phyloP scores from a whole-genome alignment of 768 basidiomycete genomes.

The Epithele typhae region DNA sequence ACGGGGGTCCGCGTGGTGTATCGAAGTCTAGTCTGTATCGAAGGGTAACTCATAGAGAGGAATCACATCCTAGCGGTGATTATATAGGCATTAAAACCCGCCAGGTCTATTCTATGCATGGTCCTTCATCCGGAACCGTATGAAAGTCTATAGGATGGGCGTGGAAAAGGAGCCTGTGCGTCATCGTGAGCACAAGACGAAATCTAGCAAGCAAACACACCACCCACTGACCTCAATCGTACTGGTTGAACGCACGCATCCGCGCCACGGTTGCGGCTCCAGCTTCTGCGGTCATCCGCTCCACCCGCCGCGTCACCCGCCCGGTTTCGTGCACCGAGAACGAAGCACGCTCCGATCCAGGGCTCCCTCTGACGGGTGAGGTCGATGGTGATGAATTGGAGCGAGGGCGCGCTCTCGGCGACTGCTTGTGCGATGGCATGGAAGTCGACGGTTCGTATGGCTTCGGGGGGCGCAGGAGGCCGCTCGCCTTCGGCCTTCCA shows the following conservation, averaged over 20 bases:
- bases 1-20: too few species aligned
- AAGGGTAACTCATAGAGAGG: too few species aligned
- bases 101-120: too few species aligned
- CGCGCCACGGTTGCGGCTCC: neutral
- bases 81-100: too few species aligned
- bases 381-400: slow-evolving; percentile 8
- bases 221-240: slow-evolving; percentile 10
- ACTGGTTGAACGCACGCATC: slow-evolving; percentile 10
- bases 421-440: slow-evolving; percentile 1
- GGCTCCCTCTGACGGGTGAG: neutral
- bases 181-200: too few species aligned
- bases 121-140: too few species aligned
- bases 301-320: neutral
- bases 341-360: neutral
- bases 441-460: slow-evolving; percentile 1
- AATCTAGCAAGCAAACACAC: too few species aligned
- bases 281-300: slow-evolving; percentile 1
- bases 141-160: too few species aligned
- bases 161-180: too few species aligned
- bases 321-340: slow-evolving; percentile 2
- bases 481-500: neutral
- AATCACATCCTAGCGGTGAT: too few species aligned
- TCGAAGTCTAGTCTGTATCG: too few species aligned
- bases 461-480: neutral
- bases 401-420: slow-evolving; percentile 2